A percentile compares a stretch with the other conserved stretches of the same genome.
Conservation (phyloP, 495 filamentous ascomycete species). For the Penicillium canescens region DNA sequence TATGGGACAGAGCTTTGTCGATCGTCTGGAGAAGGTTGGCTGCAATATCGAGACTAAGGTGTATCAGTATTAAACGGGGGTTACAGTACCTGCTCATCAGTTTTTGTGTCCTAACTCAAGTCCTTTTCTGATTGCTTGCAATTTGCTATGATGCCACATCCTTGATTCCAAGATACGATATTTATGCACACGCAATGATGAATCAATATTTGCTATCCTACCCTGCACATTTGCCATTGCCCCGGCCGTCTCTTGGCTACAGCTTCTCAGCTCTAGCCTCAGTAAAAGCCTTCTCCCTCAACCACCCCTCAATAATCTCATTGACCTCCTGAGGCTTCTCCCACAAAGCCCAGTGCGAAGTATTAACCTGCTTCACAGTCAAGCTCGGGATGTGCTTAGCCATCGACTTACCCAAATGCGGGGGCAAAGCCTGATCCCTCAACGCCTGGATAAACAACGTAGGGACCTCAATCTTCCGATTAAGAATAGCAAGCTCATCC, state of each 20-base stretch:
- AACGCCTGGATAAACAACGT: constrained; percentile 72
- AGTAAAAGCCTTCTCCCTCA: constrained; percentile 42
- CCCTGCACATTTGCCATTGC: not conserved
- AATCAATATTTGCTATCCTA: not conserved
- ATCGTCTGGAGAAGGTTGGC: constrained; percentile 64
- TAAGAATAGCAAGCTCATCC: constrained; percentile 63
- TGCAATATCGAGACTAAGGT: constrained; percentile 59
- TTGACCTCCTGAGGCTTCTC: constrained; percentile 63
- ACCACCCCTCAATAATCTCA: constrained; percentile 44
- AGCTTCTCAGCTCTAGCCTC: constrained; percentile 20
- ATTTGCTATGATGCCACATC: not conserved
- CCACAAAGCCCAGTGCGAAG: constrained; percentile 70
- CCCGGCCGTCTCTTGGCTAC: constrained; percentile 1
- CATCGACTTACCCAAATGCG: constrained; percentile 68
- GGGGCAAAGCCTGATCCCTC: constrained; percentile 67
- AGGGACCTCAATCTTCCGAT: constrained; percentile 61
- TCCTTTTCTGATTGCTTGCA: not conserved
- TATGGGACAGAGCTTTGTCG: constrained; percentile 73
- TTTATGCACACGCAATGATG: constrained; percentile 1
- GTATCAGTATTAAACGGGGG: constrained; percentile 28
- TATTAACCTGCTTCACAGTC: constrained; percentile 56
- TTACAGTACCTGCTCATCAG: not conserved
- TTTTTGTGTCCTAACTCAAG: not conserved
- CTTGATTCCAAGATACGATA: not conserved
- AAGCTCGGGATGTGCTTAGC: constrained; percentile 60